Evolutionary conservation across 306 rosid species (phyloP), one percentile per base, ranked within the genome.

Genomic region (Vigna trinervia): DNA sequence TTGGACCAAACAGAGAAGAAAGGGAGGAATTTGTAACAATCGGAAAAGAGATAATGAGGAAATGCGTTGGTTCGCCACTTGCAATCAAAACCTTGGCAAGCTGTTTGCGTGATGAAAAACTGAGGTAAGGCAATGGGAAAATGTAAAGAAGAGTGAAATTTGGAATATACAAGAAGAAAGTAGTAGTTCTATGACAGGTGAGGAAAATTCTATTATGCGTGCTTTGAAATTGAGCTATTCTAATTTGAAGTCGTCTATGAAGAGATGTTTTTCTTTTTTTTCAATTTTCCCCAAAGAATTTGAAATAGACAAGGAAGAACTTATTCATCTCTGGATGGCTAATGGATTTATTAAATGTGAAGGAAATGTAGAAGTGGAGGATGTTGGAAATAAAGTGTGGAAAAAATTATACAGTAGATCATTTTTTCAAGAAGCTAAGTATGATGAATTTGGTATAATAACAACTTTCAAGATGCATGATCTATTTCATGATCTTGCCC

Each of bases 291-390:
- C 28, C 10, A 20, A 54, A 54, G 60, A 9, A 9, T 19, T 1
- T 8, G 5, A 19, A 8, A 19, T 54, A 19, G 30, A 2, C 2
- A 54, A 54, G 60, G 60, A 54, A 26, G 4, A 30, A 0, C 14
- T 83, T 0, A 74, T 83, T 74, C 51, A 12, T 22, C 69, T 77
- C 8, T 86, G 84, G 87, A 58, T 58, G 17, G 64, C 64, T 23
- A 58, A 58, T 28, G 39, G 38, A 2, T 12, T 26, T 26, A 58
- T 58, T 58, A 4, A 57, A 61, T 6, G 47, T 0, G 34, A 14
- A 14, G 50, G 60, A 57, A 79, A 28, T 0, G 15, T 11, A 11
- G 79, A 66, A 20, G 41, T 75, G 26, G 89, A 86, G 69, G 75
- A 73, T 5, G 78, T 83, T 46, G 85, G 85, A 2, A 17, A 65